Evolutionary conservation across 2,329 filamentous ascomycete genomes (phyloP).

Genomic region (Botrytis elliptica): DNA sequence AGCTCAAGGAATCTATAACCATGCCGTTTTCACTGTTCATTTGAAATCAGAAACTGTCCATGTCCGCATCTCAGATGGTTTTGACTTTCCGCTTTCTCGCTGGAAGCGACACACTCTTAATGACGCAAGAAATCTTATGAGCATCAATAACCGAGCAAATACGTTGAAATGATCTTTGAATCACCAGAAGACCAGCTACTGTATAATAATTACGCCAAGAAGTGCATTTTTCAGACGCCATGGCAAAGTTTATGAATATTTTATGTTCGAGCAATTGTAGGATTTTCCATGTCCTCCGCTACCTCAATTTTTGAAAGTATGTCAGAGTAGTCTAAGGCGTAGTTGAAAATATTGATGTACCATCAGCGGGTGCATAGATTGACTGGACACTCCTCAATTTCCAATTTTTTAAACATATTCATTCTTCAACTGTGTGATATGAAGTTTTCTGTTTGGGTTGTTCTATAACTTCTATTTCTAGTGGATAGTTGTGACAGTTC

Average conservation of each 20-base stretch:
- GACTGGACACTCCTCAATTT: too few species aligned
- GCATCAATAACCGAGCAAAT: background rate
- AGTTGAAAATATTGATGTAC: background rate
- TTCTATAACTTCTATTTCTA: too few species aligned
- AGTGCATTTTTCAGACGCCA: background rate
- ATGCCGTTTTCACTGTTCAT: background rate
- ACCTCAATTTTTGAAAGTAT: background rate
- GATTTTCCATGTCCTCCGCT: background rate
- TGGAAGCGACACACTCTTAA: background rate
- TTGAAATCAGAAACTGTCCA: background rate
- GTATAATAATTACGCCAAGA: background rate
- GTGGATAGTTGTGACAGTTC: too few species aligned
- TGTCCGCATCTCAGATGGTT: background rate
- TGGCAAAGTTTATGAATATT: background rate
- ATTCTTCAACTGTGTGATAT: too few species aligned
- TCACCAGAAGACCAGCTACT: too few species aligned
- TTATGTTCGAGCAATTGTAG: background rate
- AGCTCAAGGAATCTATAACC: background rate
- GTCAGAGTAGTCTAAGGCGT: background rate
- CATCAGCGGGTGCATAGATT: background rate
- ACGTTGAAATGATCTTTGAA: background rate
- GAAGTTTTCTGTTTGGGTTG: too few species aligned
- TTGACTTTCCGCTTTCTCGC: background rate
- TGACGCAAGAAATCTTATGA: background rate
- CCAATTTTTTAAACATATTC: too few species aligned